A percentile compares a stretch with the other conserved stretches of the same genome.
Evolutionary conservation across 2,329 filamentous ascomycete genomes (phyloP).

Genomic region (Chrysoporthe puriensis): DNA sequence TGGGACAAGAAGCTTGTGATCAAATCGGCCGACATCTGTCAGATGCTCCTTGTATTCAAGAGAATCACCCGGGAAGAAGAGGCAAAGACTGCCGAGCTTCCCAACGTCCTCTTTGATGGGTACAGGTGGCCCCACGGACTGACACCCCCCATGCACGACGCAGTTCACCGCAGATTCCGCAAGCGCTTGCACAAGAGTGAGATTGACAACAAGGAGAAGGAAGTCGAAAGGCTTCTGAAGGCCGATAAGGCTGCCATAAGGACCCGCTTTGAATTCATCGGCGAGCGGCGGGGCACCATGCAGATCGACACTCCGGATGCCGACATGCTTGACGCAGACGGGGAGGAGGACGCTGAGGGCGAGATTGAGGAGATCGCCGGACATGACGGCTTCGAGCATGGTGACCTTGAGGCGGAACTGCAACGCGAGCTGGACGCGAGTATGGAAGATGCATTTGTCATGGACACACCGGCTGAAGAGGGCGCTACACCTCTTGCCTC

Average conservation of each 20-base stretch:
- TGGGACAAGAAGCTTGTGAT: constrained; percentile 89
- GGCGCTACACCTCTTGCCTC: constrained; percentile 40
- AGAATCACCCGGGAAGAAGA: constrained; percentile 68
- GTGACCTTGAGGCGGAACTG: constrained; percentile 41
- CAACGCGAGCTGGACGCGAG: constrained; percentile 33
- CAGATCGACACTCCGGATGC: constrained; percentile 26
- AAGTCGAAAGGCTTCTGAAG: constrained; percentile 73
- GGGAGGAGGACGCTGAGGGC: constrained; percentile 52
- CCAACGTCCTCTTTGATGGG: constrained; percentile 68
- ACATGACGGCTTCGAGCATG: constrained; percentile 36
- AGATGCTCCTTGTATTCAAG: constrained; percentile 83
- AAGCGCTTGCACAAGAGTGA: constrained; percentile 77
- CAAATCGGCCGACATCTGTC: constrained; percentile 85
- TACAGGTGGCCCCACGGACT: constrained; percentile 84
- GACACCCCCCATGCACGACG: constrained; percentile 86
- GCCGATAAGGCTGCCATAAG: constrained; percentile 67
- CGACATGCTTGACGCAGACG: constrained; percentile 52
- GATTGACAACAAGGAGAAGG: constrained; percentile 81
- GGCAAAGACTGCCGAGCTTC: constrained; percentile 68
- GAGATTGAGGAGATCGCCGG: constrained; percentile 39
- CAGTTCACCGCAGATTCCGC: constrained; percentile 79
- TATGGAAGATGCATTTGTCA: constrained; percentile 52
- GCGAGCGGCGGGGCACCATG: constrained; percentile 46
- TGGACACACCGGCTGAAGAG: constrained; percentile 58
- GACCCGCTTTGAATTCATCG: constrained; percentile 67